Conservation (phyloP, 169 alveolate genomes). For the Plasmodium relictum region DNA sequence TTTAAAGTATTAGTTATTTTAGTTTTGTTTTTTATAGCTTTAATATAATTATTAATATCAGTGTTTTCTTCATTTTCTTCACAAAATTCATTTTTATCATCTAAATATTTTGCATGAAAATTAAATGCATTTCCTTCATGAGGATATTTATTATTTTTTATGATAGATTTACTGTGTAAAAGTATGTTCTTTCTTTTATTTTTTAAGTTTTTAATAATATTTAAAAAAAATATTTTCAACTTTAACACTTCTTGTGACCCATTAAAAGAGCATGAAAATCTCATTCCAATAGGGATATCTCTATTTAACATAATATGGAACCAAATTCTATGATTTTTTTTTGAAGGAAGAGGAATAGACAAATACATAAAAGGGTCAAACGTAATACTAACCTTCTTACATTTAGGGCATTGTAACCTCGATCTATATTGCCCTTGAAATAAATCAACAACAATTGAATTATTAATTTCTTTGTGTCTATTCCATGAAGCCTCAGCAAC, state of each 20-base stretch:
- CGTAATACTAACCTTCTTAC: conserved; percentile 88
- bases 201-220: conserved; percentile 45
- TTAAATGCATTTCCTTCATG: conserved; percentile 56
- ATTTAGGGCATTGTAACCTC: conserved; percentile 88
- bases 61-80: conserved; percentile 15
- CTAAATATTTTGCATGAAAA: conserved; percentile 41
- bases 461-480: conserved; percentile 88
- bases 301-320: conserved; percentile 55
- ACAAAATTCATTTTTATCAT: conserved; percentile 31
- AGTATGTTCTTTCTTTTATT: conserved; percentile 31
- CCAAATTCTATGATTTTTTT: conserved; percentile 64
- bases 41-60: conserved; percentile 33
- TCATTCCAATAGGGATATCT: conserved; percentile 27
- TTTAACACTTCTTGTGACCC: conserved; percentile 70
- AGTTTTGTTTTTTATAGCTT: conserved; percentile 37
- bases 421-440: conserved; percentile 93
- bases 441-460: conserved; percentile 91
- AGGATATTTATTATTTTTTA: conserved; percentile 37
- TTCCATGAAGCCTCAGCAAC: conserved; percentile 76
- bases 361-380: conserved; percentile 93
- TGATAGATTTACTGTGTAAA: conserved; percentile 41
- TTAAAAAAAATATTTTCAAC: conserved; percentile 23
- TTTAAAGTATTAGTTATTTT: conserved; percentile 13
- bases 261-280: conserved; percentile 56
- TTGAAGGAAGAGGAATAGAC: conserved; percentile 90